These are phyloP conservation scores for Lachnellula cervina DNA, from an alignment of 2,329 filamentous ascomycete genomes.

Conservation along the genomic window DNA sequence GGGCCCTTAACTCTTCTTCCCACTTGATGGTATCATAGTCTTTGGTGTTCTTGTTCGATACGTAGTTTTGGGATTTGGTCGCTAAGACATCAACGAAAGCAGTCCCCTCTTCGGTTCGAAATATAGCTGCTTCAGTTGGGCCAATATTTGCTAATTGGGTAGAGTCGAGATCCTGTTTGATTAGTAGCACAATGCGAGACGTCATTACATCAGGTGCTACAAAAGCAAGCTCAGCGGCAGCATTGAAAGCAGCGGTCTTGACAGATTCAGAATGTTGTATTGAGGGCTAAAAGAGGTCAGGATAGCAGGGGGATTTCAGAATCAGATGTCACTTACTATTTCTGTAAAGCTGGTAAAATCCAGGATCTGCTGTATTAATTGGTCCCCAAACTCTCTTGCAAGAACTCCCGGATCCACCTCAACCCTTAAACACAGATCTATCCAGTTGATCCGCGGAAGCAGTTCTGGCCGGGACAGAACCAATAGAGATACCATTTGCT, in stretches of 20 bases:
- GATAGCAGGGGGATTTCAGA: background rate
- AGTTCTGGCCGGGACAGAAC: conserved; percentile 75
- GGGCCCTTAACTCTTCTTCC: conserved; percentile 85
- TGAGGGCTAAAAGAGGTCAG: conserved; percentile 22
- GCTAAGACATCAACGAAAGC: conserved; percentile 87
- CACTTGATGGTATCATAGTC: conserved; percentile 96
- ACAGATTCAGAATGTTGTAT: conserved; percentile 38
- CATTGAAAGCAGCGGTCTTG: conserved; percentile 71
- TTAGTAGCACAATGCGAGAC: conserved; percentile 67
- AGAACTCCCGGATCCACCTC: conserved; percentile 79
- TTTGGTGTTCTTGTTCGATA: conserved; percentile 83
- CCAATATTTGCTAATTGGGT: conserved; percentile 67
- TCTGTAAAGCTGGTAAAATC: conserved; percentile 43
- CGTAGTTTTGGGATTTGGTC: conserved; percentile 65
- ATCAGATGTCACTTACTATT: conserved; percentile 42
- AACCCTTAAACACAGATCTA: conserved; percentile 75
- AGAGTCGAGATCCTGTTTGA: conserved; percentile 68
- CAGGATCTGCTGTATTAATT: conserved; percentile 64
- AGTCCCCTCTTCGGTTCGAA: conserved; percentile 82
- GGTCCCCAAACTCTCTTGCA: conserved; percentile 56
- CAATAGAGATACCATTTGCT: conserved; percentile 71
- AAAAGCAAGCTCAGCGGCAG: conserved; percentile 87
- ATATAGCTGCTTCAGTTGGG: conserved; percentile 87
- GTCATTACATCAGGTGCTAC: conserved; percentile 82
- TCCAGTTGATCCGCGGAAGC: conserved; percentile 78